Percentiles rank a stretch among this genome's conserved stretches.
Conservation (phyloP, 768 basidiomycete species). For the Russula lepida region DNA sequence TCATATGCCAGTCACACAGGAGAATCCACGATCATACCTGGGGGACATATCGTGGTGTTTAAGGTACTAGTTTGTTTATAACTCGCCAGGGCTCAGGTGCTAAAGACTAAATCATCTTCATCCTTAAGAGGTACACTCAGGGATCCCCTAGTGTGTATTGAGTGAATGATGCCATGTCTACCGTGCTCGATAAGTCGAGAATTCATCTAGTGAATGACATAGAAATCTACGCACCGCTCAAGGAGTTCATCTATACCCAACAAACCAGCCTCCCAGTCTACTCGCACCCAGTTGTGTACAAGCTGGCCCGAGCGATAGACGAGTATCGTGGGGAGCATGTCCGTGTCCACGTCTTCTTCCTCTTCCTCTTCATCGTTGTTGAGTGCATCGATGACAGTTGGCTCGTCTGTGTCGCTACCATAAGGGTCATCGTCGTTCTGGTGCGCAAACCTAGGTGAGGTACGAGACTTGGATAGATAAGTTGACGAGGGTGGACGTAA, state of each 20-base stretch:
- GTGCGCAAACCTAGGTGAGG: slow-evolving; percentile 18
- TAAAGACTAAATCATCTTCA: slow-evolving; percentile 19
- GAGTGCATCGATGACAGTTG: slow-evolving; percentile 26
- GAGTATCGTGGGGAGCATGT: slow-evolving; percentile 71
- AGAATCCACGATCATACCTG: neutral
- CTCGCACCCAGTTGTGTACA: slow-evolving; percentile 83
- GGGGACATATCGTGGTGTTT: neutral
- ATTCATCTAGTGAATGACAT: neutral
- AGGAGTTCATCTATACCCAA: slow-evolving; percentile 64
- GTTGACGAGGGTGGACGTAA: slow-evolving; percentile 15
- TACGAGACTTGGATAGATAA: slow-evolving; percentile 14
- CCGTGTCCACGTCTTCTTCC: slow-evolving; percentile 64
- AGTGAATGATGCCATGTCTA: slow-evolving; percentile 15
- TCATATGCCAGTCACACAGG: neutral
- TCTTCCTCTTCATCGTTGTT: slow-evolving; percentile 31
- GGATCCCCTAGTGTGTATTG: neutral
- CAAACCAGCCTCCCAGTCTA: slow-evolving; percentile 74
- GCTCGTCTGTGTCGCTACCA: slow-evolving; percentile 30
- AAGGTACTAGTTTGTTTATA: neutral
- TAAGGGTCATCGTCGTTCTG: slow-evolving; percentile 46
- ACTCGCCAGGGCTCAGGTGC: neutral
- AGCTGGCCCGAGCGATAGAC: slow-evolving; percentile 75
- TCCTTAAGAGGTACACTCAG: slow-evolving; percentile 12
- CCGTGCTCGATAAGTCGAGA: neutral
- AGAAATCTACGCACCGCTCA: slow-evolving; percentile 38